phyloP scores from a whole-genome alignment of 768 basidiomycete genomes.

The Tricholoma hemisulphureum region DNA sequence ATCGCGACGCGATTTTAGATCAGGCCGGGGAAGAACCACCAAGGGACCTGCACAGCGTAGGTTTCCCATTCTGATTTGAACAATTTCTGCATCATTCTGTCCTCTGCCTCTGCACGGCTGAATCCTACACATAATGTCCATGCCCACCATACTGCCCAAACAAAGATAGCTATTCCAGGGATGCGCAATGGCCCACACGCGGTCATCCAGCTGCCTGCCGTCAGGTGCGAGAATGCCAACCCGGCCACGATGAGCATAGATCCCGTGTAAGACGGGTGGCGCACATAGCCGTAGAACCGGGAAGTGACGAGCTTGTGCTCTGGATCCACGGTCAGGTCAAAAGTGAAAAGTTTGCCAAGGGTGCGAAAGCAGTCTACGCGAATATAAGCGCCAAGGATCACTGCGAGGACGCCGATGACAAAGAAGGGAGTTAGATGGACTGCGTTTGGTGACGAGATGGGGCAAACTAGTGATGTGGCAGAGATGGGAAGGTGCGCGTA shows the following conservation, averaged over 20 bases:
- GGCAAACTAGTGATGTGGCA: slow-evolving; percentile 29
- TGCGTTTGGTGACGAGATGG: slow-evolving; percentile 19
- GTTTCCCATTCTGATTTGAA: slow-evolving; percentile 46
- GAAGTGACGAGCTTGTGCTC: slow-evolving; percentile 42
- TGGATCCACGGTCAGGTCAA: slow-evolving; percentile 46
- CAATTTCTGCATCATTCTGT: slow-evolving; percentile 41
- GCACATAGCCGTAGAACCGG: slow-evolving; percentile 44
- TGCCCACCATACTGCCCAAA: slow-evolving; percentile 40
- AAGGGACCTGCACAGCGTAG: slow-evolving; percentile 41
- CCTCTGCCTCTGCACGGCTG: slow-evolving; percentile 48
- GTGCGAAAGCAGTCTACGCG: slow-evolving; percentile 45
- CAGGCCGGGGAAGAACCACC: slow-evolving; percentile 49
- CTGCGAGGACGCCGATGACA: slow-evolving; percentile 33
- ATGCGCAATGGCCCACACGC: slow-evolving; percentile 30
- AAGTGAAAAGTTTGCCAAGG: slow-evolving; percentile 47
- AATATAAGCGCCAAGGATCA: slow-evolving; percentile 36
- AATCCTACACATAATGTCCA: slow-evolving; percentile 43
- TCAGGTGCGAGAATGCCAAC: slow-evolving; percentile 39
- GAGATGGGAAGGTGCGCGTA: slow-evolving; percentile 31
- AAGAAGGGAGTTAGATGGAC: slow-evolving; percentile 31
- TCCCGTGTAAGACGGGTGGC: slow-evolving; percentile 49
- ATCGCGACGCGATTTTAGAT: no score
- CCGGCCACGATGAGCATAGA: slow-evolving; percentile 43
- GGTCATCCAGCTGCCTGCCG: slow-evolving; percentile 39
- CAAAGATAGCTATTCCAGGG: slow-evolving; percentile 19